Base-by-base conservation (phyloP, 179 eudicot genomes). In the Dionaea muscipula region DNA sequence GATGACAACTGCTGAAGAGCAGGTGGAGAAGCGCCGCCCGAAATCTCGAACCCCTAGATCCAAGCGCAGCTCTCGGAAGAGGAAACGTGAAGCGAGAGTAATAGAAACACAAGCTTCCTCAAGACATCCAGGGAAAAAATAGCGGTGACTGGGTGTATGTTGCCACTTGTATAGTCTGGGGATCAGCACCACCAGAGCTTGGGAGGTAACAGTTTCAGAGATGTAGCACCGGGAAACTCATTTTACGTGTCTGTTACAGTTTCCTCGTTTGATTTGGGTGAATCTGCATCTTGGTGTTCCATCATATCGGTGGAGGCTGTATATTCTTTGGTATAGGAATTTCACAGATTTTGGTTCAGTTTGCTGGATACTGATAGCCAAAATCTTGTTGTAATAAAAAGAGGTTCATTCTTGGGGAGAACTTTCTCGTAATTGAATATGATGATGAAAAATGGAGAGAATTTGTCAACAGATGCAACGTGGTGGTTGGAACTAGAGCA, bases 61-160 rank as follows among this genome's bases (percentile, higher is more conserved):
- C 53, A 73, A 65, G 54, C 69, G 60, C 50, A 57, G 77, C 56
- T 64, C 73, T 8, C 66, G 73, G 9, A 73, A 68, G 71, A 73
- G 62, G 68, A 73, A 58, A 55, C 77, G 66, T 27, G 77, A 73
- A 60, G 46, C 65, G 21, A 65, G 62, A 61, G 46, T 33, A 9
- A 37, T 61, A 43, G 78, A 73, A 31, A 60, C 55, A 10, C 70
- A 68, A 53, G 53, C 56, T 39, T 36, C 62, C 39, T 39, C 61
- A 31, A 56, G 64, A 58, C 48, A 41, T 23, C 56, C 19, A 6
- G 76, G 76, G 45, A 72, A 63, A 47, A 64, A 72, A 46, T 72
- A 58, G 22, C 13, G 9, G 20, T 18, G 13, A 18, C 0, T 0
- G 7, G 22, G 25, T 2, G 11, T 9, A 47, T 10, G 15, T 3